A percentile compares a stretch with the other conserved stretches of the same genome.
These are phyloP conservation scores for Mortierella hygrophila DNA, from an alignment of 192 early-diverging fungal species.

Conservation along the genomic window DNA sequence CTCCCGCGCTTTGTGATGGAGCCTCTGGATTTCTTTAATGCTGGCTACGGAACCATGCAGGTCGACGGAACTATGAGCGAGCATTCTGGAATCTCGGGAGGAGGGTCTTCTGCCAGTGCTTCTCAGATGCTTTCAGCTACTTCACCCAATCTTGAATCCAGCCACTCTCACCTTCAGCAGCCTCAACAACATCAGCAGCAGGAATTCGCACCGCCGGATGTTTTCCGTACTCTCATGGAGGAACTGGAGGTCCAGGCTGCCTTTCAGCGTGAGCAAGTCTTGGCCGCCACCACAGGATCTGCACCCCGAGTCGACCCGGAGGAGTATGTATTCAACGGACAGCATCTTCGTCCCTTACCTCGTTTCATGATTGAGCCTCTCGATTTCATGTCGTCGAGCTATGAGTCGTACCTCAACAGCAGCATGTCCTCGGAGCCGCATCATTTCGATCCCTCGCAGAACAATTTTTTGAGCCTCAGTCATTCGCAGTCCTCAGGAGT, in stretches of 20 bases:
- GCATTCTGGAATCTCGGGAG: not conserved
- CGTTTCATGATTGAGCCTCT: conserved; percentile 48
- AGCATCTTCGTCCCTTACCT: conserved; percentile 36
- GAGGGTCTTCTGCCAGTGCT: not conserved
- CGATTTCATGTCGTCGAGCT: conserved; percentile 24
- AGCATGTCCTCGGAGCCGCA: not conserved
- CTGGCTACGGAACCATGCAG: conserved; percentile 21
- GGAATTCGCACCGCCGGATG: conserved; percentile 14
- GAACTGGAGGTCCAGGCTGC: conserved; percentile 44
- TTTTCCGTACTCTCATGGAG: conserved; percentile 41
- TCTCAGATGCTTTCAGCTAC: not conserved
- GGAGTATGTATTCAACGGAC: conserved; percentile 48
- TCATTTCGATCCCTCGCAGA: conserved; percentile 21
- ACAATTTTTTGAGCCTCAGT: conserved; percentile 1
- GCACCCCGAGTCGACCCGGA: conserved; percentile 32
- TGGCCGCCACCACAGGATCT: conserved; percentile 29
- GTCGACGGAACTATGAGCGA: conserved; percentile 9
- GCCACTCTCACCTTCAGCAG: not conserved
- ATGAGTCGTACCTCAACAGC: conserved; percentile 19
- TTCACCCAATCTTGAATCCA: not conserved
- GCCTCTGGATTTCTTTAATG: conserved; percentile 30
- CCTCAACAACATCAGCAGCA: not conserved
- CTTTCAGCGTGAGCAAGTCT: conserved; percentile 37
- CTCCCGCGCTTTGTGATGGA: conserved; percentile 41
- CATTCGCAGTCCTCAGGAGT: not conserved